phyloP scores from a whole-genome alignment of 2,329 filamentous ascomycete species.

The Parascedosporium putredinis region DNA sequence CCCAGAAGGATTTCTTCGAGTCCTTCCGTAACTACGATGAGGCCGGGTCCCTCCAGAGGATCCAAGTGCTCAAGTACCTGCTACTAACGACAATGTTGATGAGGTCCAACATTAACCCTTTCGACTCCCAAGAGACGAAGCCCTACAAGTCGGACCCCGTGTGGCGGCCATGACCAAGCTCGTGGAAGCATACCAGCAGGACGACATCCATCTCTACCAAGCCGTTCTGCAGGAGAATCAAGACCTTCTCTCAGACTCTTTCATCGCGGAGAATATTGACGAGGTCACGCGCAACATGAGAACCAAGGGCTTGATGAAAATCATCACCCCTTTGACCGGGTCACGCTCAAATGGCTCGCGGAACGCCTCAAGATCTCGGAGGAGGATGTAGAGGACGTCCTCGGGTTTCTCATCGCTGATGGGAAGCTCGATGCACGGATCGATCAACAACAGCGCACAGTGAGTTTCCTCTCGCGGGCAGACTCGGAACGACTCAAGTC shows the following conservation, averaged over 20 bases:
- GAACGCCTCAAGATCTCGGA: conserved; percentile 78
- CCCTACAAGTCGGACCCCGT: conserved; percentile 93
- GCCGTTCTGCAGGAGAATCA: conserved; percentile 76
- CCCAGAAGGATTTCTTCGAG: conserved; percentile 96
- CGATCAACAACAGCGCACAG: conserved; percentile 74
- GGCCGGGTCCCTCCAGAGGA: conserved; percentile 88
- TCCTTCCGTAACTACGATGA: conserved; percentile 99
- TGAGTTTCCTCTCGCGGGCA: conserved; percentile 65
- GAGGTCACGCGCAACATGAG: conserved; percentile 98
- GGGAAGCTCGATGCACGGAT: conserved; percentile 80
- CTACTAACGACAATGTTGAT: conserved; percentile 96
- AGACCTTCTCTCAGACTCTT: conserved; percentile 82
- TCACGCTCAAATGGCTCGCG: conserved; percentile 80
- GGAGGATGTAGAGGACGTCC: conserved; percentile 83
- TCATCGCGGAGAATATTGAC: conserved; percentile 98
- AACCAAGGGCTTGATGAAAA: conserved; percentile 85
- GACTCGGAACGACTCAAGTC: conserved; percentile 67
- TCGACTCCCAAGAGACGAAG: conserved; percentile 97
- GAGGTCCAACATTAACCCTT: conserved; percentile 97
- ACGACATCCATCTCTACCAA: conserved; percentile 89
- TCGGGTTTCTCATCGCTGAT: conserved; percentile 90
- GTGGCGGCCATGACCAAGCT: conserved; percentile 96
- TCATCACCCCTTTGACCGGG: conserved; percentile 94
- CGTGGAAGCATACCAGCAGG: conserved; percentile 90
- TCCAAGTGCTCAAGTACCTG: conserved; percentile 94